A percentile compares a stretch with the other conserved stretches of the same genome.
These are phyloP conservation scores for Penicillium antarcticum DNA, from an alignment of 495 filamentous ascomycete species.

Conservation along the genomic window DNA sequence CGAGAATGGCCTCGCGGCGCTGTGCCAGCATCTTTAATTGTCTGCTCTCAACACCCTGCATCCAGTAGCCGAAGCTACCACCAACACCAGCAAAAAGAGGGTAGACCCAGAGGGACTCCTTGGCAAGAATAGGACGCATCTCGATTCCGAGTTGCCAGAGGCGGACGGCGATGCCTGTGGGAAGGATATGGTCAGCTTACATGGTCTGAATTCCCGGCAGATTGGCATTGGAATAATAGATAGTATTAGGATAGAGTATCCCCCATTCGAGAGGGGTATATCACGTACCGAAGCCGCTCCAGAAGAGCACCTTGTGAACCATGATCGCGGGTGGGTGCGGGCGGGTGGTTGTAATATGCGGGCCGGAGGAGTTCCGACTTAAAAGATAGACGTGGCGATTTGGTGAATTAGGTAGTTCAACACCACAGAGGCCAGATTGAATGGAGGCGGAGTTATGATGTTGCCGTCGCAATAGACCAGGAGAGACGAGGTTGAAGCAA, in stretches of 20 bases:
- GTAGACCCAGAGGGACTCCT: conserved; percentile 79
- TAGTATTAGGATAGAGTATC: not conserved
- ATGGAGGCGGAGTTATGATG: conserved; percentile 18
- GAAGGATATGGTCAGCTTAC: not conserved
- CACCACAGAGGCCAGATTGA: conserved; percentile 15
- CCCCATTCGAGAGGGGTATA: not conserved
- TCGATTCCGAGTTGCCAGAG: conserved; percentile 97
- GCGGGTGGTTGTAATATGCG: conserved; percentile 12
- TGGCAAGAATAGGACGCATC: conserved; percentile 89
- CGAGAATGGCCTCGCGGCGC: conserved; percentile 72
- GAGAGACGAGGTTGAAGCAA: conserved; percentile 37
- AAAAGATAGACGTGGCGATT: not conserved
- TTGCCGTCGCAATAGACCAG: conserved; percentile 21
- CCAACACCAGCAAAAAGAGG: conserved; percentile 82
- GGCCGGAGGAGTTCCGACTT: conserved; percentile 7
- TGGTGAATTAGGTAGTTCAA: conserved; percentile 10
- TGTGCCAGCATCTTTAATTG: conserved; percentile 73
- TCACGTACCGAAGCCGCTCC: conserved; percentile 89
- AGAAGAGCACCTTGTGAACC: conserved; percentile 89
- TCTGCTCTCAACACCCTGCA: conserved; percentile 76
- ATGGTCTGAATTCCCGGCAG: not conserved
- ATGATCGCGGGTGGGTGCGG: conserved; percentile 27
- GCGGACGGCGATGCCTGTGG: conserved; percentile 78
- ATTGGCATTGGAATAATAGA: not conserved
- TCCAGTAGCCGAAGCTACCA: conserved; percentile 93